Conservation (phyloP, 202 grass and related monocot genomes). For the Tripidium arundinaceum region DNA sequence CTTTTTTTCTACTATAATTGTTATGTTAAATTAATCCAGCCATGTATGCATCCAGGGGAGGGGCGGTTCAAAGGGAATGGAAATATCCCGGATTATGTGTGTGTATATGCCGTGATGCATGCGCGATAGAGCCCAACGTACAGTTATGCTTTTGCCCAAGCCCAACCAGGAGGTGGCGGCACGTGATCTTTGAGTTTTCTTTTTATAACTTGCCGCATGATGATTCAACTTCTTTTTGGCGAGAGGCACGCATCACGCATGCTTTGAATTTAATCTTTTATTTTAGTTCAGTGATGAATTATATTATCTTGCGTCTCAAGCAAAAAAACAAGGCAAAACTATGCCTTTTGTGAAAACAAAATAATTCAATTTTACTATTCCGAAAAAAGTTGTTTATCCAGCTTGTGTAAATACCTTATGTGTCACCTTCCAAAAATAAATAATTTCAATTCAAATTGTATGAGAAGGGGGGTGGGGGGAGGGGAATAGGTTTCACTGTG, state of each 20-base stretch:
- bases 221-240: neutral
- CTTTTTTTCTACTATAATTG: neutral
- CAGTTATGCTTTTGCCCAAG: neutral
- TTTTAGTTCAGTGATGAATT: too few species aligned
- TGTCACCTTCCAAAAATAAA: too few species aligned
- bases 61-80: neutral
- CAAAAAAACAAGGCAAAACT: too few species aligned
- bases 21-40: neutral
- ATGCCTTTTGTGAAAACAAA: too few species aligned
- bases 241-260: neutral
- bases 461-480: too few species aligned
- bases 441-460: too few species aligned
- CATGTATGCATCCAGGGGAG: neutral
- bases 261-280: neutral
- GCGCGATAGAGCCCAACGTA: neutral
- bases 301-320: too few species aligned
- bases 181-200: neutral
- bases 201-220: neutral
- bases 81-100: constrained; percentile 5
- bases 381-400: too few species aligned
- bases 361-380: too few species aligned
- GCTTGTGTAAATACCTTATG: too few species aligned
- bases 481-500: too few species aligned
- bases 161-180: neutral
- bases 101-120: neutral